Evolutionary conservation across 768 basidiomycete species (phyloP), one percentile per base, ranked within the genome.

Genomic region (Lactarius quietus): DNA sequence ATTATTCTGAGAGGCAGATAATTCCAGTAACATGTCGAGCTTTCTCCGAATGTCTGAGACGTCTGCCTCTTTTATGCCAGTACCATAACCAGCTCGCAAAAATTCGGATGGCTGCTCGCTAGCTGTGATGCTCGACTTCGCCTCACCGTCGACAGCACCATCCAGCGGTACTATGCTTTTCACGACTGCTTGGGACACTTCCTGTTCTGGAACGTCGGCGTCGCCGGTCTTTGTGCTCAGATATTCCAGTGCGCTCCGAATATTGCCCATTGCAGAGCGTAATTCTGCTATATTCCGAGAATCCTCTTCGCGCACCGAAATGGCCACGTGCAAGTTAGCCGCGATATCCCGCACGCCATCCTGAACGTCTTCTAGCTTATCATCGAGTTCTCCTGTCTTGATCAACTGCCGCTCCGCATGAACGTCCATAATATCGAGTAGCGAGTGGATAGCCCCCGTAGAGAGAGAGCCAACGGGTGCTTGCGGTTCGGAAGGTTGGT

Each of bases 101-200:
- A 35, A 64, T 36, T 26, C 43, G 52, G 70, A 73, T 61, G 59
- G 68, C n/a, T 65, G 73, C 68, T 71, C 64, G 36, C 38, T 55
- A 18, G 52, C 31, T 31, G 57, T 28, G 57, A 17, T 20, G 51
- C n/a, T 38, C 29, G 38, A 23, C 29, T 45, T 51, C n/a, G 17
- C 29, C 39, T 23, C 41, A 41, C 43, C 33, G 41, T 74, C 73
- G 31, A 72, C 72, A 17, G 68, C 64, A 18, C 78, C 70, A 61
- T 74, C 78, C 36, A 79, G 77, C 35, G 80, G 77, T 39, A 81
- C 72, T 39, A 80, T 74, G 9, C 71, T 70, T 15, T 74, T 75
- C 59, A 86, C 69, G n/a, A 77, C 78, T 3, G 62, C 59, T 58
- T 77, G 75, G 48, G 84, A 72, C 18, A 75, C 79, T 33, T 78